A percentile compares a stretch with the other conserved stretches of the same genome.
phyloP scores from a whole-genome alignment of 805 yeast species.

The Wickerhamiella bombiphila region DNA sequence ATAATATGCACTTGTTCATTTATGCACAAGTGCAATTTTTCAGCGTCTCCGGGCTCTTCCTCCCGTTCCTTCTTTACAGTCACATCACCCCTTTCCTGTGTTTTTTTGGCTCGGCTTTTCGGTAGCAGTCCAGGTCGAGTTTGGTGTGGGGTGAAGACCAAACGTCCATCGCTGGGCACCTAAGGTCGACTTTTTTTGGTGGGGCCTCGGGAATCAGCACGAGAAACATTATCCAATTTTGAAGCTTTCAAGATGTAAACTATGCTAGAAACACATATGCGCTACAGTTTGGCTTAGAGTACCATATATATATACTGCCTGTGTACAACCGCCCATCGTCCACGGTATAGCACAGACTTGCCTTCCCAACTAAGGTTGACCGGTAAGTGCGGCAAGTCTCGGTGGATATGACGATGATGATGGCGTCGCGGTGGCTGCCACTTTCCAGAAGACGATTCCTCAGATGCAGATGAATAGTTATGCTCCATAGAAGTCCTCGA shows the following conservation, averaged over 20 bases:
- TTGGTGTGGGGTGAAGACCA: constrained; percentile 11
- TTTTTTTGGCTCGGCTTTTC: neutral
- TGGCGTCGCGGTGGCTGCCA: constrained; percentile 9
- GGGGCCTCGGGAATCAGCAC: constrained; percentile 26
- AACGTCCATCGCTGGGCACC: constrained; percentile 25
- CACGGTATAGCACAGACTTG: constrained; percentile 10
- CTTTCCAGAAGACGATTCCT: constrained; percentile 4
- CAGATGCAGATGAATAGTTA: too few species aligned
- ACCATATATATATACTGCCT: constrained; percentile 6
- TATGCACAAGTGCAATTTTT: too few species aligned
- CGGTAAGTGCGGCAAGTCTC: constrained; percentile 14
- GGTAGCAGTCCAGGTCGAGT: neutral
- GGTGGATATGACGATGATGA: neutral
- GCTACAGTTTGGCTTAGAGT: too few species aligned
- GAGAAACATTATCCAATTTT: constrained; percentile 20
- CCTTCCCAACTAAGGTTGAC: constrained; percentile 15
- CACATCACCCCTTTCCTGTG: constrained; percentile 4
- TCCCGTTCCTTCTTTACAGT: constrained; percentile 14
- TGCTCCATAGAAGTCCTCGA: too few species aligned
- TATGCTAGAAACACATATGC: neutral
- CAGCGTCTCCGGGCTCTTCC: too few species aligned
- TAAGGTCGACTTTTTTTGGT: constrained; percentile 17
- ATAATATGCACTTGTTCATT: too few species aligned
- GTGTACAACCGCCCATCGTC: constrained; percentile 13
- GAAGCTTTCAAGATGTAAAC: neutral